A percentile compares a stretch with the other conserved stretches of the same genome.
phyloP scores from a whole-genome alignment of 495 filamentous ascomycete species.

The Cetradonia linearis region DNA sequence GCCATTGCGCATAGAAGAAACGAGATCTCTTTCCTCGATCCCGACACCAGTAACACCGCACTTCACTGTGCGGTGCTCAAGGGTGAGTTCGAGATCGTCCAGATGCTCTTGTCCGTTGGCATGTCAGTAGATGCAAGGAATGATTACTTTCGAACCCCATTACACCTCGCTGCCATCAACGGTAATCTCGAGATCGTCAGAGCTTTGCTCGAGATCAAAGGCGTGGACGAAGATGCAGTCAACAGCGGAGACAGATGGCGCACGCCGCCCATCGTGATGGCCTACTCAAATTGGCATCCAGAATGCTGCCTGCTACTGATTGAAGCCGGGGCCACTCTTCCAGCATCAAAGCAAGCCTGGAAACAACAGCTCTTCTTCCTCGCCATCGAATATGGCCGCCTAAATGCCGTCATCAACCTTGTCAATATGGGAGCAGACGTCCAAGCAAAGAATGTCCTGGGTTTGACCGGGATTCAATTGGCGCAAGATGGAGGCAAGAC shows the following conservation, averaged over 20 bases:
- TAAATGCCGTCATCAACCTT: conserved; percentile 11
- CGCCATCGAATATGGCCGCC: conserved; percentile 11
- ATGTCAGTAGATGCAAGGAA: conserved; percentile 7
- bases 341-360: background rate
- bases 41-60: conserved; percentile 18
- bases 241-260: conserved; percentile 9
- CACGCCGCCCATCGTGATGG: conserved; percentile 55
- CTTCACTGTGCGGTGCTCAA: conserved; percentile 17
- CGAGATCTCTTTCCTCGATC: conserved; percentile 7
- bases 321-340: conserved; percentile 8
- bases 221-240: background rate
- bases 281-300: conserved; percentile 43
- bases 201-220: conserved; percentile 7
- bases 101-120: background rate
- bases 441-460: conserved; percentile 12
- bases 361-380: conserved; percentile 11
- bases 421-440: conserved; percentile 12
- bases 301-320: conserved; percentile 10
- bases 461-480: background rate
- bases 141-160: conserved; percentile 12
- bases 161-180: conserved; percentile 9
- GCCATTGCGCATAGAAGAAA: background rate
- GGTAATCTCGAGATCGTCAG: background rate
- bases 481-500: background rate
- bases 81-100: background rate